Base-by-base conservation (phyloP, 2,329 filamentous ascomycete genomes). In the Talaromyces sp. region DNA sequence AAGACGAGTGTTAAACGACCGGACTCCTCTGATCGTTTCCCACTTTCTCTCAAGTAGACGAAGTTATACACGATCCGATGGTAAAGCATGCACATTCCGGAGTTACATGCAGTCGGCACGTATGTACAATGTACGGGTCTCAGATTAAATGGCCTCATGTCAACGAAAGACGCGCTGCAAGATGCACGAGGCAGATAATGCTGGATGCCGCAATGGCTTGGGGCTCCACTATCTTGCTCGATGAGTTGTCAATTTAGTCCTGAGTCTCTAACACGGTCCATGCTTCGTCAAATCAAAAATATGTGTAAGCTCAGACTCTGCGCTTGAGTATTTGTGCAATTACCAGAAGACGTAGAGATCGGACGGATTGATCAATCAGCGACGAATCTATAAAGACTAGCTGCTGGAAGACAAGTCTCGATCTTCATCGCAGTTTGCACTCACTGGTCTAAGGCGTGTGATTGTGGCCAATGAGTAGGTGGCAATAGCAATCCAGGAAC, bases 401-500 rank as follows among this genome's bases (percentile, higher is more conserved):
- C 18, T 40, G 28, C 42, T 18, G 14, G 31, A 59, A 59, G 35
- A 7, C 9, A 8, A 25, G 33, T 2, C 11, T 48, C 16, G 48
- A 21, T 5, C 18, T 35, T 31, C 4, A 33, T 33, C 23, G 23
- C 48, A 3, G 9, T 33, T 12, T 48, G 31, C 12, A 50, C 39
- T 35, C 3, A 46, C 12, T 35, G 28, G n/a, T n/a, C n/a, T 23
- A 12, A 37, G 54, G 48, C 28, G 44, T n/a, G 55, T 28, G 39
- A 28, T 44, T 31, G 23, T 31, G 12, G 16, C 14, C 48, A 54
- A 54, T 33, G 5, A 54, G 8, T 14, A 35, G 31, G 21, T 16
- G 28, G n/a, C 9, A 18, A 14, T 23, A 16, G n/a, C 23, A 28
- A 59, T 63, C 25, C 61, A 63, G 61, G 61, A 60, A 63, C 56